A percentile compares a stretch with the other conserved stretches of the same genome.
phyloP scores from a whole-genome alignment of 1,139 yeast genomes.

The Scheffersomyces quercinus region DNA sequence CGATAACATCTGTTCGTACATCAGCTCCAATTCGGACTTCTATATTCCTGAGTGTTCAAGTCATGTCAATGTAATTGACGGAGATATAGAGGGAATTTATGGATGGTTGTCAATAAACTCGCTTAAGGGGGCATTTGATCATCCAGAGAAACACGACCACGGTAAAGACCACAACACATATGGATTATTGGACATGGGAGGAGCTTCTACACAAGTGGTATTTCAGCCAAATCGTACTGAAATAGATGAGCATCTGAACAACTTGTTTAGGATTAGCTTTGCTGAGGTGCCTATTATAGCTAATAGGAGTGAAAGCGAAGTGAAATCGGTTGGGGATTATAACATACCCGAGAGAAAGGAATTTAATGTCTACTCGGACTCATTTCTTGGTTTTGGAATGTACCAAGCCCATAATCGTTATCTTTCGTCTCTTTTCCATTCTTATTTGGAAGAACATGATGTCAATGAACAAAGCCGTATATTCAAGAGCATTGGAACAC shows the following conservation, averaged over 20 bases:
- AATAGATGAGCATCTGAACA: constrained; percentile 52
- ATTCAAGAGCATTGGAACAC: constrained; percentile 21
- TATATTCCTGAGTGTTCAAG: constrained; percentile 57
- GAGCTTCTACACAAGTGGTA: constrained; percentile 83
- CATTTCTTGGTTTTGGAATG: constrained; percentile 78
- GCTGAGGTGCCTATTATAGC: constrained; percentile 32
- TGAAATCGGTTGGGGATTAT: constrained; percentile 1
- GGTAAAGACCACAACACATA: constrained; percentile 60
- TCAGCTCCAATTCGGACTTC: constrained; percentile 54
- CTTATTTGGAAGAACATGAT: constrained; percentile 16
- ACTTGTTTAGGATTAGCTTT: constrained; percentile 52
- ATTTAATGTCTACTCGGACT: constrained; percentile 64
- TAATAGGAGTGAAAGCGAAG: neutral
- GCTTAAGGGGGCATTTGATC: constrained; percentile 58
- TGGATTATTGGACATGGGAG: constrained; percentile 85
- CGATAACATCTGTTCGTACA: constrained; percentile 54
- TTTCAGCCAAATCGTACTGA: constrained; percentile 69
- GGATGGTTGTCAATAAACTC: constrained; percentile 83
- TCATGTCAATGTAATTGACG: constrained; percentile 71
- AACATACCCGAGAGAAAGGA: constrained; percentile 16
- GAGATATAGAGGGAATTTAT: constrained; percentile 76
- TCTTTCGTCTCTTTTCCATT: constrained; percentile 37
- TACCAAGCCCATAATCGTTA: constrained; percentile 63
- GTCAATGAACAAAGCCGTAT: constrained; percentile 9
- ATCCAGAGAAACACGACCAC: constrained; percentile 48